These are phyloP conservation scores for Aspergillus diversus DNA, from an alignment of 495 filamentous ascomycete species.

Conservation along the genomic window DNA sequence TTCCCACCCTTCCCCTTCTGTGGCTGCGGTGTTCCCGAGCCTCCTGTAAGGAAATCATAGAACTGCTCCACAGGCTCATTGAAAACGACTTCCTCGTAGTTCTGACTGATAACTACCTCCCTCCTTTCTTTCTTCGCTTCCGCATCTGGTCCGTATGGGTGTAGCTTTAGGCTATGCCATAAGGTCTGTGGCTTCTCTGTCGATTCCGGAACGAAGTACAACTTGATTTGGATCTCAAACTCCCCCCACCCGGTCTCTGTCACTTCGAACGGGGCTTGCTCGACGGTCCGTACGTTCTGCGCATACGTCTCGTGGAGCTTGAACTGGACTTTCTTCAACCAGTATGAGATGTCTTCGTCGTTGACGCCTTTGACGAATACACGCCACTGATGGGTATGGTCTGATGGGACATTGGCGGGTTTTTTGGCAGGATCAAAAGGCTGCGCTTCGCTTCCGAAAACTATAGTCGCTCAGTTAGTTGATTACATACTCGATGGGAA, in stretches of 20 bases:
- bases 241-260: conserved; percentile 96
- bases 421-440: conserved; percentile 73
- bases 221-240: conserved; percentile 91
- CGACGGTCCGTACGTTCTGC: conserved; percentile 78
- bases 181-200: conserved; percentile 89
- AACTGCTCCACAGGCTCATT: conserved; percentile 93
- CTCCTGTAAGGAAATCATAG: conserved; percentile 77
- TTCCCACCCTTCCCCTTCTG: conserved; percentile 50
- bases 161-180: conserved; percentile 87
- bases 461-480: conserved; percentile 32
- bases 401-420: conserved; percentile 60
- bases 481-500: background rate
- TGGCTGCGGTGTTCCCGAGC: conserved; percentile 40
- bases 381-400: conserved; percentile 95
- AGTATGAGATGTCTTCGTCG: conserved; percentile 87
- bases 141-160: conserved; percentile 83
- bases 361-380: conserved; percentile 88
- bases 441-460: conserved; percentile 78
- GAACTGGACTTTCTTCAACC: conserved; percentile 96
- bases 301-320: conserved; percentile 95
- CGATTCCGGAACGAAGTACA: conserved; percentile 85
- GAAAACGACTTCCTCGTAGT: conserved; percentile 91
- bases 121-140: conserved; percentile 69
- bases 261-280: conserved; percentile 80
- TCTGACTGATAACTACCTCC: conserved; percentile 71